Conservation (phyloP, 2,329 filamentous ascomycete genomes). For the Aspergillus japonicus region DNA sequence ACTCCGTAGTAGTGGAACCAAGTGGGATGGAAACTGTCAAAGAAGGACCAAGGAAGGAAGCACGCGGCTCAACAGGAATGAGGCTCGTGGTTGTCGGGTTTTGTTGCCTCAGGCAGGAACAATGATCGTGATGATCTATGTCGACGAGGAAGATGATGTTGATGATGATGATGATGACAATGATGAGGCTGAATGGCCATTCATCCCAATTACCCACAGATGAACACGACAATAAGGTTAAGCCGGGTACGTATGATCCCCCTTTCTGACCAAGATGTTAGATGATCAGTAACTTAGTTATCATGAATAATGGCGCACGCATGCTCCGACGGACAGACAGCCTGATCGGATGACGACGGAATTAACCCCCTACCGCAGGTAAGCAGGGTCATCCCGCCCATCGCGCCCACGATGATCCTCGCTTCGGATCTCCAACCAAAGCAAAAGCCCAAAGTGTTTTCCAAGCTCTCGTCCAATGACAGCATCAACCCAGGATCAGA, state of each 20-base stretch:
- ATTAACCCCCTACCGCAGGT: not conserved
- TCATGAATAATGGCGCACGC: no score
- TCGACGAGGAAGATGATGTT: no score
- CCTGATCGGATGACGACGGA: not conserved
- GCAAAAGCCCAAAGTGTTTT: not conserved
- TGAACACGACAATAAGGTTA: no score
- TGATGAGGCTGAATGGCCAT: no score
- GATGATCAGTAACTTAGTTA: not conserved
- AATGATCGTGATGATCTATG: not conserved
- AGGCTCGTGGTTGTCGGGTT: not conserved
- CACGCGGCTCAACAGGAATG: not conserved
- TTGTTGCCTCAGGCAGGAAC: not conserved
- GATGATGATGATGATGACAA: no score
- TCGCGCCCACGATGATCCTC: not conserved
- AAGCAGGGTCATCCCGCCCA: not conserved
- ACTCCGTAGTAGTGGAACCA: not conserved
- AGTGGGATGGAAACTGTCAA: not conserved
- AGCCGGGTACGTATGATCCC: no score
- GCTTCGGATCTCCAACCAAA: no score
- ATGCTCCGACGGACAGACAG: not conserved
- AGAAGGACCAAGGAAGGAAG: not conserved
- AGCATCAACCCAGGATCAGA: not conserved
- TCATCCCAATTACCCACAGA: no score
- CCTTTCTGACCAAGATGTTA: no score
- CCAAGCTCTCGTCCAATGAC: not conserved